Percentiles rank a stretch among this genome's conserved stretches.
phyloP scores from a whole-genome alignment of 2,329 filamentous ascomycete species.

The Drechslerella dactyloides region DNA sequence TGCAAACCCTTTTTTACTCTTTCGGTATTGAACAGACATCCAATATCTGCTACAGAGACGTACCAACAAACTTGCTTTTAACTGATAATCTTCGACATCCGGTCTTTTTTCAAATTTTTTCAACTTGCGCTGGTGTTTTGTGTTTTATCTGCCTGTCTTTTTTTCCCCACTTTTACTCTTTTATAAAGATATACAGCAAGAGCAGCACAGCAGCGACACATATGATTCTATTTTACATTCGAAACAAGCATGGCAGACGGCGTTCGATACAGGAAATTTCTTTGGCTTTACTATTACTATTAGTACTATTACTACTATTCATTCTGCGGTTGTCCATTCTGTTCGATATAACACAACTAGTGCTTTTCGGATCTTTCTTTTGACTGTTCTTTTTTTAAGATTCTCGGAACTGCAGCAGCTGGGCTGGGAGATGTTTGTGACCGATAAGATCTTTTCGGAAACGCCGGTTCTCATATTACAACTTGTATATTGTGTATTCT shows the following conservation, averaged over 20 bases:
- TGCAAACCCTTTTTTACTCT: not conserved
- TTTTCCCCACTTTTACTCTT: constrained; percentile 25
- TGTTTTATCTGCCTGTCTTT: constrained; percentile 29
- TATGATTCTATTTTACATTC: constrained; percentile 26
- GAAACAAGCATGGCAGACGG: constrained; percentile 46
- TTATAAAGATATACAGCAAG: constrained; percentile 34
- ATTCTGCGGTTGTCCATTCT: constrained; percentile 43
- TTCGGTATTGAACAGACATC: not conserved
- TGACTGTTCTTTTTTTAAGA: not conserved
- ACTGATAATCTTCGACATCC: constrained; percentile 27
- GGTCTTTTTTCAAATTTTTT: not conserved
- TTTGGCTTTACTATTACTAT: constrained; percentile 33
- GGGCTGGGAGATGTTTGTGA: not conserved
- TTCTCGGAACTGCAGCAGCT: not conserved
- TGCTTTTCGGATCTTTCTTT: not conserved
- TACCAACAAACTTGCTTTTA: constrained; percentile 5
- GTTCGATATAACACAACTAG: constrained; percentile 14
- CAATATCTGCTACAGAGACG: constrained; percentile 14
- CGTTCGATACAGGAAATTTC: constrained; percentile 43
- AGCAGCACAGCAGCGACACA: constrained; percentile 29
- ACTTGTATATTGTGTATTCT: not conserved
- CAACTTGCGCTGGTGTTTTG: constrained; percentile 41
- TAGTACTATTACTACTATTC: constrained; percentile 42
- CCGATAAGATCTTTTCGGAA: not conserved
- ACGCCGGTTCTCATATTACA: not conserved